Evolutionary conservation across 2,329 filamentous ascomycete species (phyloP).

Genomic region (Penicillium sp.): DNA sequence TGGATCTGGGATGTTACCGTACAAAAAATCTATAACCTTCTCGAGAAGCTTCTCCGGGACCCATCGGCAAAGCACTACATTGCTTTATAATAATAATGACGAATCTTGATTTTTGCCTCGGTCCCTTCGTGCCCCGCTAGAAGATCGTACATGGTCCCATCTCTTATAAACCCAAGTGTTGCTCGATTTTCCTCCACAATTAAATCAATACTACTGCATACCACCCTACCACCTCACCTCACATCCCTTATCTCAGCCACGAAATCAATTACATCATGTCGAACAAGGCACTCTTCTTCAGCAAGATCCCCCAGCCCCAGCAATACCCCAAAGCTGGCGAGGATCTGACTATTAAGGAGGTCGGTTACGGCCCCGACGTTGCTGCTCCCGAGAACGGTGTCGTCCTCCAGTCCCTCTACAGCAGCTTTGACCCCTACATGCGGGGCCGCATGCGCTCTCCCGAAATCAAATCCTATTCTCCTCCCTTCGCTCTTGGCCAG

Average conservation of each 20-base stretch:
- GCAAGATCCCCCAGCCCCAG: constrained; percentile 63
- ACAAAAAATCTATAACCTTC: constrained; percentile 11
- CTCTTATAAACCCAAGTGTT: constrained; percentile 9
- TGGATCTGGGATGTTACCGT: constrained; percentile 13
- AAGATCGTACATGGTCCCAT: constrained; percentile 2
- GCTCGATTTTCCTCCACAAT: not conserved
- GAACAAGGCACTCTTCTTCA: constrained; percentile 78
- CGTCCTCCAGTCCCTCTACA: constrained; percentile 68
- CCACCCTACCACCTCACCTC: not conserved
- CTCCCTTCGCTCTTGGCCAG: constrained; percentile 61
- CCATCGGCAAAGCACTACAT: constrained; percentile 6
- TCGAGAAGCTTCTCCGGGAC: constrained; percentile 29
- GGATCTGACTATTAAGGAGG: constrained; percentile 66
- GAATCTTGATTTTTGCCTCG: constrained; percentile 13
- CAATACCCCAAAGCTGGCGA: constrained; percentile 69
- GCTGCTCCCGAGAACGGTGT: constrained; percentile 65
- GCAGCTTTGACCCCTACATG: constrained; percentile 82
- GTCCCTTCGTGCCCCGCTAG: constrained; percentile 22
- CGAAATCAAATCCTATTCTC: constrained; percentile 64
- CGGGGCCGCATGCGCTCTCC: constrained; percentile 74
- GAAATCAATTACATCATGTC: constrained; percentile 25
- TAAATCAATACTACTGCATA: not conserved
- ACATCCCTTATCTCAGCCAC: not conserved
- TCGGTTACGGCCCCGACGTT: constrained; percentile 62
- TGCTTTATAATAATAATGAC: constrained; percentile 24